Base-by-base conservation (phyloP, 1,284 basidiomycete genomes). In the Athelia sp. region DNA sequence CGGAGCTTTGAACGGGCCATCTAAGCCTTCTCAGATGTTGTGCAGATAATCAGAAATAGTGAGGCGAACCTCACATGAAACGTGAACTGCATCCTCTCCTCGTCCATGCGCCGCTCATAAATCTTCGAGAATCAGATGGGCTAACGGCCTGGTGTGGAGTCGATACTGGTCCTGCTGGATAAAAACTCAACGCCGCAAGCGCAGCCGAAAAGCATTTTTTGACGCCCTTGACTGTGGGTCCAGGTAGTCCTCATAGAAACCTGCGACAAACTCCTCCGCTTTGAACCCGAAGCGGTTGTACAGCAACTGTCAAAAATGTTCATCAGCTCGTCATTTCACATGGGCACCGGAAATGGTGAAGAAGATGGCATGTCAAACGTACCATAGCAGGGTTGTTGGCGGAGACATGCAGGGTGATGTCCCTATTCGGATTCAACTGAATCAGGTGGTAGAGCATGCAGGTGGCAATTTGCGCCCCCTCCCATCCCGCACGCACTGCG, bases 231-330 rank as follows among this genome's bases (percentile, higher is more conserved):
- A 86, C 19, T 79, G 69, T 3, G 77, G 66, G 57, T 84, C 78
- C 17, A 90, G 67, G 61, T 89, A 90, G 40, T 82, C 75, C 43
- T 87, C 83, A 55, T 90, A 90, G 57, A 90, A 90, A 17, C 84
- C 86, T 23, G 79, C 78, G 32, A 90, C 74, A 55, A 89, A 90
- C 60, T 87, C 85, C 63, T 90, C 87, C 0, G 86, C 84, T 58
- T 90, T 90, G 75, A 90, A 90, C 17, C 88, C 88, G 56, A 90
- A 90, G 47, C 80, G 79, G 55, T 90, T 90, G 64, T 90, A 90
- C 14, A 90, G 62, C 4, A 90, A 67, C 87, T 89, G 50, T 52
- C 4, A 46, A 13, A 13, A 29, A 29, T 6, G 6, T 13, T 29
- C 13, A 29, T 29, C 13, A 29, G 26, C n/a, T n/a, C n/a, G n/a